Evolutionary conservation across 2,329 filamentous ascomycete genomes (phyloP), one percentile per base, ranked within the genome.

Genomic region (Blastomyces emzantsi): DNA sequence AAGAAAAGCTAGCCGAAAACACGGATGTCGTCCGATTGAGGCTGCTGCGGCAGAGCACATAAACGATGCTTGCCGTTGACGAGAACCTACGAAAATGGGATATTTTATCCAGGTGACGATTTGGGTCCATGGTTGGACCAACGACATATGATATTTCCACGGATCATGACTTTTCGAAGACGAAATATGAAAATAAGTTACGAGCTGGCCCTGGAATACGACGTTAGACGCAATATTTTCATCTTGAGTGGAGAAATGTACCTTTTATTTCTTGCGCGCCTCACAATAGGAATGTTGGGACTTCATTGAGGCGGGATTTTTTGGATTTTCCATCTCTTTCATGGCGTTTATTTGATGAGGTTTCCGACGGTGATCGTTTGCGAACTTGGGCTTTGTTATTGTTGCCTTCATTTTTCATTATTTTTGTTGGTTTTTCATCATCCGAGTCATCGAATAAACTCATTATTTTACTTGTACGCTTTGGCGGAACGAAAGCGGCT

Each of bases 211-310:
- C 28, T 49, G 43, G 43, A 60, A 60, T 60, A 60, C 58, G 58
- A 60, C 28, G 41, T 36, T 60, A 36, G 30, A 60, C 33, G 41
- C 49, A 59, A 39, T 15, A 36, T 45, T 47, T 59, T 30, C 19
- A 22, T 60, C 33, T 49, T 47, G 43, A 49, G 43, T 22, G 43
- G 25, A 36, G 15, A 28, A 60, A 19, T 28, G 6, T 43, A 28
- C n/a, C 43, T 58, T 25, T 43, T 28, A 4, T 25, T 58, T 41
- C 25, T 25, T 47, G 43, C 30, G 45, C 63, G 61, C 59, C 63
- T 77, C 71, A 78, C 43, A 76, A 65, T 55, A 79, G 64, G 70
- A 79, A 80, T 59, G 75, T 78, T 47, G 78, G 78, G 55, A 79
- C 76, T 69, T 79, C 75, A 64, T 74, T 76, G 47, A 77, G 72